A percentile compares a stretch with the other conserved stretches of the same genome.
These are phyloP conservation scores for Curvularia eragrostidis DNA, from an alignment of 2,329 filamentous ascomycete genomes.

Conservation along the genomic window DNA sequence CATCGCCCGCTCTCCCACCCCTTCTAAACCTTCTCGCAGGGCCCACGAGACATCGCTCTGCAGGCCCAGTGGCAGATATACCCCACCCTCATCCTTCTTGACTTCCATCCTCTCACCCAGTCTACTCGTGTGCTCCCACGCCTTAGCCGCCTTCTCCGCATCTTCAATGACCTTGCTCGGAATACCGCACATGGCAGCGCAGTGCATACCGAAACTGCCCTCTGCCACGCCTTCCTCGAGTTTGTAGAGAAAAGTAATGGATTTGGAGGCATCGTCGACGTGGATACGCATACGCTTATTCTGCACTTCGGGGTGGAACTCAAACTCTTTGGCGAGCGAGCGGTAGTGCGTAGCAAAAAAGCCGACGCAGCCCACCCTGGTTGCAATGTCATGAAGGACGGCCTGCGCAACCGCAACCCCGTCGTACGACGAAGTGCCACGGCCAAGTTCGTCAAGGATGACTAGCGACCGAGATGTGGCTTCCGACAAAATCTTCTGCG, in stretches of 20 bases:
- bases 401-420: constrained; percentile 96
- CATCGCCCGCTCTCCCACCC: constrained; percentile 58
- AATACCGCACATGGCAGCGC: constrained; percentile 97
- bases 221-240: constrained; percentile 93
- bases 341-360: constrained; percentile 99
- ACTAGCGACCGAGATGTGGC: constrained; percentile 93
- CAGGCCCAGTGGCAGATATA: constrained; percentile 82
- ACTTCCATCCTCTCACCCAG: constrained; percentile 87
- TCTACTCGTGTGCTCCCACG: constrained; percentile 94
- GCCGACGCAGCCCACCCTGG: constrained; percentile 89
- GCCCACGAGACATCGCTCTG: constrained; percentile 86
- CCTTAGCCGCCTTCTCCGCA: constrained; percentile 85
- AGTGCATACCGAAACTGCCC: constrained; percentile 98
- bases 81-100: constrained; percentile 70
- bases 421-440: constrained; percentile 94
- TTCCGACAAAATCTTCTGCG: constrained; percentile 95
- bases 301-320: constrained; percentile 83
- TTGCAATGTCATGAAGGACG: constrained; percentile 93
- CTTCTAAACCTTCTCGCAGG: constrained; percentile 63
- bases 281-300: constrained; percentile 93
- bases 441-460: constrained; percentile 94
- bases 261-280: constrained; percentile 81
- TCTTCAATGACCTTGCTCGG: constrained; percentile 79
- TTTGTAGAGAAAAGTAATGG: constrained; percentile 97
- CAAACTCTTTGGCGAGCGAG: constrained; percentile 88